Conservation (phyloP, 352 stramenopile species). For the Peronospora destructor region DNA sequence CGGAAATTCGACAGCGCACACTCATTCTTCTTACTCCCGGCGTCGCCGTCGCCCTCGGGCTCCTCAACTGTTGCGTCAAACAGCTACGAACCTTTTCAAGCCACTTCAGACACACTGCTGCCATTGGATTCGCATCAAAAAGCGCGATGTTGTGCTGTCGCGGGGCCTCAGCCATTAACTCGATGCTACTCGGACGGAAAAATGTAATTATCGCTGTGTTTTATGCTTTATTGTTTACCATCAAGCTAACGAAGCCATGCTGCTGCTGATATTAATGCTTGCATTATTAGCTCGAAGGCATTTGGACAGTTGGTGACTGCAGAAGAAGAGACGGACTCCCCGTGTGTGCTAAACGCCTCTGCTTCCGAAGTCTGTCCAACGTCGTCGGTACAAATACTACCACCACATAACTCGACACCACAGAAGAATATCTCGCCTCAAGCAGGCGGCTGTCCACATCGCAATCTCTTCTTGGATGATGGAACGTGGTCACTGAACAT, state of each 20-base stretch:
- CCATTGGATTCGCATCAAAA: conserved; percentile 44
- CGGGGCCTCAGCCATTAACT: conserved; percentile 34
- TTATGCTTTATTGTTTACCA: background rate
- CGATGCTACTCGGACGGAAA: conserved; percentile 63
- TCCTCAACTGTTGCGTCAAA: conserved; percentile 14
- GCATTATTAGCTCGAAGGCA: conserved; percentile 24
- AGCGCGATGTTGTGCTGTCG: conserved; percentile 39
- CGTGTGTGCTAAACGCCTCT: conserved; percentile 1
- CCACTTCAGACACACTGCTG: conserved; percentile 21
- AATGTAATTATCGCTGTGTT: conserved; percentile 39
- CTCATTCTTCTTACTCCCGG: conserved; percentile 16
- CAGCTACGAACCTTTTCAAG: conserved; percentile 24
- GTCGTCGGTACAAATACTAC: conserved; percentile 19
- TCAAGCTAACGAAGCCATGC: conserved; percentile 5
- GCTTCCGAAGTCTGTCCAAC: conserved; percentile 21
- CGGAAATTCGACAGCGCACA: conserved; percentile 49
- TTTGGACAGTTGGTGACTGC: conserved; percentile 31
- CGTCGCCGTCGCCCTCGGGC: conserved; percentile 13
- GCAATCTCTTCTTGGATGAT: conserved; percentile 25
- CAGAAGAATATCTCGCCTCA: conserved; percentile 36
- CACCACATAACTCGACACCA: conserved; percentile 6
- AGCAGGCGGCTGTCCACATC: conserved; percentile 15
- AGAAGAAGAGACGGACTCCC: conserved; percentile 17
- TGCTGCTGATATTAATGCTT: conserved; percentile 13
- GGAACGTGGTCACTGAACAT: conserved; percentile 16